Evolutionary conservation across 2,329 filamentous ascomycete genomes (phyloP), one percentile per base, ranked within the genome.

Genomic region (Grosmannia serpens): DNA sequence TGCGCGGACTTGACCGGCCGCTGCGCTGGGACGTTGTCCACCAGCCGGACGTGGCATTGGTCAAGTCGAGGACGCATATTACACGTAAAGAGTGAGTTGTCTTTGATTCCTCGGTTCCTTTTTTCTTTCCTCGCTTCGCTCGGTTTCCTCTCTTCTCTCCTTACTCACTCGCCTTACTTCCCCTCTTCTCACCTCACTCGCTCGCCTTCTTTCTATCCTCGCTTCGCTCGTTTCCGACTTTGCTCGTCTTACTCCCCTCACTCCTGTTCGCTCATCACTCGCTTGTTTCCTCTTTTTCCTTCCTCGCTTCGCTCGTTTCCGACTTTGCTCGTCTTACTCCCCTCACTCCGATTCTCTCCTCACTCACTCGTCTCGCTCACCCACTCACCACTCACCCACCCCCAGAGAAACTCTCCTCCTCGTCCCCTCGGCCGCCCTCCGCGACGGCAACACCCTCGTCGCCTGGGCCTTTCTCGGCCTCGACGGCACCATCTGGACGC

Each of bases 381-480:
- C 15, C 31, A 10, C 27, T 22, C 11, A 2, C 9, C 53, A 11
- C 29, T 50, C 33, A 29, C 47, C 15, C 38, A 77, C 74, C 27
- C 13, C 1, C 35, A 67, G 65, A 62, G 68, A 73, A 11, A 78
- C 70, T 15, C 67, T 80, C 29, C 64, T 70, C 59, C 66, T 67
- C 26, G 70, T 79, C 49, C 78, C 78, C 2, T 81, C 74, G 61
- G 67, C 74, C 44, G 71, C 74, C 1, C 69, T 84, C 24, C 75
- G 77, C 56, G 66, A 73, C 22, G 75, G 73, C 41, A 24, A 9
- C 1, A 76, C 71, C 1, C 75, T 79, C 0, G 70, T 88, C 6
- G 82, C 84, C 0, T 89, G 86, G 86, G 80, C 78, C 0, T 87
- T 89, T 55, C 66, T 82, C 5, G 75, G 82, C 0, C 71, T 79